These are phyloP conservation scores for Cochlearia excelsa DNA, from an alignment of 345 rosid genomes.

Conservation along the genomic window DNA sequence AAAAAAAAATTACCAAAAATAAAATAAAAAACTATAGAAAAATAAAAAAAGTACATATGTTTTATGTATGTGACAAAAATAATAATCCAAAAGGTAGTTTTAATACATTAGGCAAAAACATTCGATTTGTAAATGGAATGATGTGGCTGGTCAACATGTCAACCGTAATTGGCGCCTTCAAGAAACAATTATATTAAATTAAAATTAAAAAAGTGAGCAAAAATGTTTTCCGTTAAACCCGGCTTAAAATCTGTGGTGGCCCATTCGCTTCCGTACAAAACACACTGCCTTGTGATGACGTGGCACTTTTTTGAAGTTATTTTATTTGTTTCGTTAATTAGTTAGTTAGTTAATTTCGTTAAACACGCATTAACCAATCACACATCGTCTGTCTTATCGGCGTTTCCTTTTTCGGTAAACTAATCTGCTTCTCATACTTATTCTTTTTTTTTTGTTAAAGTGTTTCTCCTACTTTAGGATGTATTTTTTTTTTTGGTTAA, in stretches of 20 bases:
- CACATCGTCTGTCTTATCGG: not conserved
- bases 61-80: not conserved
- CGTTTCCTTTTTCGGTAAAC: not conserved
- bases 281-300: conserved; percentile 26
- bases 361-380: conserved; percentile 13
- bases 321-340: conserved; percentile 18
- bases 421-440: too few relatives aligned
- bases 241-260: conserved; percentile 24
- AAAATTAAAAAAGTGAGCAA: not conserved
- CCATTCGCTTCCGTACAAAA: conserved; percentile 22
- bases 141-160: conserved; percentile 21
- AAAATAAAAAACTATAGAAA: too few relatives aligned
- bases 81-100: not conserved
- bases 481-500: too few relatives aligned
- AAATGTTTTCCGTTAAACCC: not conserved
- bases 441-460: too few relatives aligned
- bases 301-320: conserved; percentile 6
- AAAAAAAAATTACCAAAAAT: too few relatives aligned
- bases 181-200: not conserved
- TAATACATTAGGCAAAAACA: not conserved
- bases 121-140: not conserved
- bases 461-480: too few relatives aligned
- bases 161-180: conserved; percentile 18
- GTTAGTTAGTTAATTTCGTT: conserved; percentile 22
- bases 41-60: too few relatives aligned